Evolutionary conservation across 164 flowering plant genomes (phyloP), one percentile per base, ranked within the genome.

Genomic region (Vitis labrusca): DNA sequence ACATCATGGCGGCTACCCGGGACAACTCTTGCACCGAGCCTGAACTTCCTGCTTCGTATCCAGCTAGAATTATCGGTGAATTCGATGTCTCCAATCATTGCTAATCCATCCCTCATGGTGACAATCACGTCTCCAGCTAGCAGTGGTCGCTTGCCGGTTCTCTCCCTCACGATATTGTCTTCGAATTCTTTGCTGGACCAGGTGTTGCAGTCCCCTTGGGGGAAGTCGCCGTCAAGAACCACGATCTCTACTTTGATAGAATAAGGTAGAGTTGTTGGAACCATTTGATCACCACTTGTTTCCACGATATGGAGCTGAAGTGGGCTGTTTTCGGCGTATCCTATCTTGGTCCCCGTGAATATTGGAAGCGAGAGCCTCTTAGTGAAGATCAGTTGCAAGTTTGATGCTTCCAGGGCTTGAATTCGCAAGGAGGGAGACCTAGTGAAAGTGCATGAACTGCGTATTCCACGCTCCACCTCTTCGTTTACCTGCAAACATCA

Each of bases 21-120:
- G 7, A 37, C 44, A 51, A 82, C 72, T 72, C 81, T 77, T 32
- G 88, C 90, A 29, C 90, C 90, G 37, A 88, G 76, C 70, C 83
- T 78, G 76, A 88, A 88, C 76, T 80, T 86, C 66, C 86, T 83
- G 59, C 86, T 76, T 70, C 88, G 78, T 30, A 83, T 88, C 88
- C 89, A 84, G 74, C 89, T 88, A 37, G 91, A 88, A 73, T 86
- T 88, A 73, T 88, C 91, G 2, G 89, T 86, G 68, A 87, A 85
- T 29, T 64, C 53, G 52, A 87, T 29, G 16, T 76, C 67, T 2
- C 71, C 57, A 7, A 79, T 64, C 3, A 44, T 1, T 49, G 75
- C 77, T 19, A 16, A 61, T n/a, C 82, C 82, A 8, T 71, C 73
- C 54, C 51, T 59, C 52, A 79, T 66, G 11, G 55, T 62, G 17